Base-by-base conservation (phyloP, 2,329 filamentous ascomycete species). In the Pseudogymnoascus sp. region DNA sequence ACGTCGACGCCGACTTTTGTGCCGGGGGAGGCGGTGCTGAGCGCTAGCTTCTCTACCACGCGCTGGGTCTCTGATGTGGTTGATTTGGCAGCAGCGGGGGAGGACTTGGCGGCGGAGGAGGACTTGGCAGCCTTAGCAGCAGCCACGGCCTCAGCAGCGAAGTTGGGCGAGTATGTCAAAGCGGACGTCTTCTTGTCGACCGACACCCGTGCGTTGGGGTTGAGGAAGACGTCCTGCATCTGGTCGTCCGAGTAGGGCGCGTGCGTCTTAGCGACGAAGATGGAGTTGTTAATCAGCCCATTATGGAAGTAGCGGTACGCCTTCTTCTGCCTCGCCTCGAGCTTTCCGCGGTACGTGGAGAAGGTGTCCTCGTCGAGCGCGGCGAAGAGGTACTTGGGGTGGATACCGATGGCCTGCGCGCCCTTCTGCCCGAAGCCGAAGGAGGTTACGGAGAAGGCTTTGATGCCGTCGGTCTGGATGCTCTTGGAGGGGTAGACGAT, bases 401-500 rank as follows among this genome's bases (percentile, higher is more conserved):
- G 95, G 62, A 99, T 89, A 82, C 93, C 95, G 72, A 99, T 96
- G 47, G 90, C 93, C 78, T 99, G 96, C 26, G 95, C 91, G 74
- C 95, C 95, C 86, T 99, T 99, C 78, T 99, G 95, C 70, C 95
- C 95, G 82, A 99, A 99, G 78, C 95, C 95, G 76, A 99, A 99
- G 0, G 96, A 99, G 6, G 96, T 99, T 68, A 99, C 91, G 0
- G 92, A 96, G 84, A 99, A 97, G 13, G 95, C 96, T 80, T 97
- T 99, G 82, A 99, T 83, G 67, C 95, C 95, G 72, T 99, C 95
- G 7, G 95, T 99, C 81, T 99, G 95, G 71, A 99, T 93, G 76
- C 87, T 90, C 71, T 90, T 90, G 78, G 90, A 96, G 57, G 95
- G 95, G 78, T 97, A 99, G 68, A 97, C 91, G 70, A 99, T 96